These are phyloP conservation scores for Tuber brumale DNA, from an alignment of 495 filamentous ascomycete species.

Conservation along the genomic window DNA sequence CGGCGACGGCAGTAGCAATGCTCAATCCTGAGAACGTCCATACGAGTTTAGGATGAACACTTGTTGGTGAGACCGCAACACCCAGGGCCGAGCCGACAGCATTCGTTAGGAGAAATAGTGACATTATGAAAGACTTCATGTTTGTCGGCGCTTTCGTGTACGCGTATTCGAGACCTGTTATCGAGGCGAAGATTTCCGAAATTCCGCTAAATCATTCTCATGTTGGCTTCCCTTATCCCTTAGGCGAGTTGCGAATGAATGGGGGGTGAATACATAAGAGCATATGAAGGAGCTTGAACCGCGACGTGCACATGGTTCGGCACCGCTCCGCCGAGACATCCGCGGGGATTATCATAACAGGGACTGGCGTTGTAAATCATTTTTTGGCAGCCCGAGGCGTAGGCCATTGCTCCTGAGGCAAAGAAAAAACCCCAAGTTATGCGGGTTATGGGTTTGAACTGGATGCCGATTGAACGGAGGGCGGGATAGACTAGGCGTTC, in stretches of 20 bases:
- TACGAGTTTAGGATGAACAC: constrained; percentile 55
- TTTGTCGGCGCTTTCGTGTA: constrained; percentile 62
- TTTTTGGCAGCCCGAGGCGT: constrained; percentile 51
- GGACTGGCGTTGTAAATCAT: constrained; percentile 47
- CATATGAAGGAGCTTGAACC: constrained; percentile 51
- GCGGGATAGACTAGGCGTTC: constrained; percentile 64
- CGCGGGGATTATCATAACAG: constrained; percentile 49
- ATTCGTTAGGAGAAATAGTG: constrained; percentile 57
- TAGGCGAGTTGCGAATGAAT: neutral
- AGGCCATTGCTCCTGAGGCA: constrained; percentile 58
- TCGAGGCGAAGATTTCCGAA: constrained; percentile 62
- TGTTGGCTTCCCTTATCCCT: neutral
- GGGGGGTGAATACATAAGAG: constrained; percentile 47
- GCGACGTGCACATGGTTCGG: constrained; percentile 38
- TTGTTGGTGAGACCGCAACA: constrained; percentile 54
- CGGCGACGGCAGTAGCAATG: constrained; percentile 26
- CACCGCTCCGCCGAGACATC: constrained; percentile 11
- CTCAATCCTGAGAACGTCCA: constrained; percentile 46
- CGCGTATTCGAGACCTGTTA: constrained; percentile 65
- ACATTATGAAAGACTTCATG: constrained; percentile 64
- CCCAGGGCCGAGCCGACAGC: constrained; percentile 56
- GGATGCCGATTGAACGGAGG: constrained; percentile 56
- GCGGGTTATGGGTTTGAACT: constrained; percentile 66
- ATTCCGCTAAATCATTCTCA: constrained; percentile 47
- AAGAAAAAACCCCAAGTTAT: constrained; percentile 63